Evolutionary conservation across 2,329 filamentous ascomycete genomes (phyloP).

Genomic region (Ophiostoma australiae): DNA sequence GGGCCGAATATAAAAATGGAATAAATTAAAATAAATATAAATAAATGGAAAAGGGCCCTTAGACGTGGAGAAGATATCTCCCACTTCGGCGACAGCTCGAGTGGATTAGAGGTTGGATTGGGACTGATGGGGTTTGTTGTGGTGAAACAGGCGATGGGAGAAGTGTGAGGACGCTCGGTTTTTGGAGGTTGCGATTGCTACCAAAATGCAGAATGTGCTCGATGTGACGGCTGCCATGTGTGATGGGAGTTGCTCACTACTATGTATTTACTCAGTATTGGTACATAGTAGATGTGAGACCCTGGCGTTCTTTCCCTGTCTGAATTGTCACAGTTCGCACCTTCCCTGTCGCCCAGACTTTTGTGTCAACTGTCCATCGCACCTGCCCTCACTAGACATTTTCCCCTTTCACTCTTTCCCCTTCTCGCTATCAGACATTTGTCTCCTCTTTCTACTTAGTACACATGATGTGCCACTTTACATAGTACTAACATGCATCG

Average conservation of each 20-base stretch:
- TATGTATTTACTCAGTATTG: too few relatives aligned
- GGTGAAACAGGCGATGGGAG: background rate
- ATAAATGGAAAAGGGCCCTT: background rate
- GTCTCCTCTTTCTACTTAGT: background rate
- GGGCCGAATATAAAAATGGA: background rate
- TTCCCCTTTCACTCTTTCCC: background rate
- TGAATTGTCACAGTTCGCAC: background rate
- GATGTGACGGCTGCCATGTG: conserved; percentile 7
- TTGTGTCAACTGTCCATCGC: background rate
- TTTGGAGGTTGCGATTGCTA: conserved; percentile 1
- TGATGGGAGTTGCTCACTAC: background rate
- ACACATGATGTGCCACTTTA: conserved; percentile 6
- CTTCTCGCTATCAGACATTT: background rate
- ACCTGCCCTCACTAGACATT: conserved; percentile 1
- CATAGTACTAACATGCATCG: conserved; percentile 4
- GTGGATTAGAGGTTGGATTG: background rate
- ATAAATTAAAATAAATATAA: background rate
- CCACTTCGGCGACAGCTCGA: conserved; percentile 10
- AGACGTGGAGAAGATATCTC: conserved; percentile 12
- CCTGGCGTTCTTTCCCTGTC: conserved; percentile 13
- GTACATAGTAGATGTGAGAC: background rate
- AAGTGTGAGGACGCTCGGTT: background rate
- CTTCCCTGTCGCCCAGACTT: background rate
- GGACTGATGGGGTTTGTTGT: background rate
- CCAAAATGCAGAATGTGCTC: conserved; percentile 7